Conservation (phyloP, 179 eudicot genomes). For the Spinacia oleracea region DNA sequence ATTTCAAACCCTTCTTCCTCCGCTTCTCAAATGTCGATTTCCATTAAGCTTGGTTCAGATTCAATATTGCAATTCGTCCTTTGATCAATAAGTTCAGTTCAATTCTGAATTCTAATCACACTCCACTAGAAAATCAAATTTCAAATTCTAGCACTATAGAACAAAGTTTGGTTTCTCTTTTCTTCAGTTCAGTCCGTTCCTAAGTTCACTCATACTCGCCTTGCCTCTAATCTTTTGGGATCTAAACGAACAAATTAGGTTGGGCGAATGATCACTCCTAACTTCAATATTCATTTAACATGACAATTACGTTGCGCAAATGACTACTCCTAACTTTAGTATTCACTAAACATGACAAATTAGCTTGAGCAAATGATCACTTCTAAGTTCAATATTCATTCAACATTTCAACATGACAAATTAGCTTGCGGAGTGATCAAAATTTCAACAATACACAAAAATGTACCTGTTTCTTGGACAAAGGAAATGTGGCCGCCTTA, state of each 20-base stretch:
- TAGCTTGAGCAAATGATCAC: not conserved
- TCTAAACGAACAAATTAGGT: no score
- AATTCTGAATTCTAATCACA: no score
- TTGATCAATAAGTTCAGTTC: no score
- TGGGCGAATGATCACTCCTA: no score
- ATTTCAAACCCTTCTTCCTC: not conserved
- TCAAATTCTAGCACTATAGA: no score
- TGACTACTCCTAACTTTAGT: not conserved
- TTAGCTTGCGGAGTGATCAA: not conserved
- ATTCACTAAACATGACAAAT: not conserved
- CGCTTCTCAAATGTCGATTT: not conserved
- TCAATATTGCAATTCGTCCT: no score
- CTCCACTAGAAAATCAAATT: no score
- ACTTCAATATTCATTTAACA: no score
- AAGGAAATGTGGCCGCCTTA: slow-evolving; percentile 75
- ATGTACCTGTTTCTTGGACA: slow-evolving; percentile 90
- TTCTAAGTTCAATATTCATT: not conserved
- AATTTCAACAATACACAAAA: not conserved
- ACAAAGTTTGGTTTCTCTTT: no score
- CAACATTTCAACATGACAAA: not conserved
- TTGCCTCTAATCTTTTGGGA: not conserved
- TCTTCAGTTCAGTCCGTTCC: not conserved
- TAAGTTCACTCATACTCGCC: no score
- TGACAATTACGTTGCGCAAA: no score
- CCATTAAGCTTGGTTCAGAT: not conserved